These are phyloP conservation scores for Pythium graminicola DNA, from an alignment of 352 stramenopile species.

Conservation along the genomic window DNA sequence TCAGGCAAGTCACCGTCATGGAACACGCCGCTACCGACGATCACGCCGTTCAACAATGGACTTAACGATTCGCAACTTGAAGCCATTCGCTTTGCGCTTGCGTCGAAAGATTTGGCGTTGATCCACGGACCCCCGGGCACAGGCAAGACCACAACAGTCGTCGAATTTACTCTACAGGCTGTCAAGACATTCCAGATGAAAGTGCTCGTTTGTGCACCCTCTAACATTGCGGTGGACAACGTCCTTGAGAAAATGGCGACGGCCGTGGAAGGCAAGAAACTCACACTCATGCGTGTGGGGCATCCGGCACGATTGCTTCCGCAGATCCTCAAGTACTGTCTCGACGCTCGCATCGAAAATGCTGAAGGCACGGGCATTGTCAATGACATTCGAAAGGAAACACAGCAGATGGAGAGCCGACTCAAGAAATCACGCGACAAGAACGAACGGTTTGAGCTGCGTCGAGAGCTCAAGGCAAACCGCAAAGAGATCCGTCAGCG, in stretches of 20 bases:
- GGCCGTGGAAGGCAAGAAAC: slow-evolving; percentile 17
- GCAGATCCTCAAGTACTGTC: slow-evolving; percentile 87
- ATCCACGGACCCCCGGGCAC: slow-evolving; percentile 93
- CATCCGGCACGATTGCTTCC: slow-evolving; percentile 93
- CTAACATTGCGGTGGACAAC: slow-evolving; percentile 99
- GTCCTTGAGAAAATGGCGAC: slow-evolving; percentile 91
- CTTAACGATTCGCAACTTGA: slow-evolving; percentile 76
- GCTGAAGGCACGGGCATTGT: slow-evolving; percentile 96
- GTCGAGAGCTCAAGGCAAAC: slow-evolving; percentile 85
- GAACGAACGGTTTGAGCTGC: slow-evolving; percentile 35
- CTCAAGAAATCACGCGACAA: slow-evolving; percentile 56
- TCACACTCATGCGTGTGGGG: slow-evolving; percentile 77
- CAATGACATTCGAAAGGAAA: slow-evolving; percentile 91
- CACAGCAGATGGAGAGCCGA: slow-evolving; percentile 54
- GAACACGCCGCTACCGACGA: slow-evolving; percentile 41
- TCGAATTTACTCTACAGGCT: slow-evolving; percentile 94
- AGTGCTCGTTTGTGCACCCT: slow-evolving; percentile 95
- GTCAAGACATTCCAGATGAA: slow-evolving; percentile 79
- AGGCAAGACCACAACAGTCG: slow-evolving; percentile 96
- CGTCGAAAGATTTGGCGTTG: slow-evolving; percentile 81
- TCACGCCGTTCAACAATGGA: slow-evolving; percentile 40
- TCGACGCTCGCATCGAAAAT: slow-evolving; percentile 90
- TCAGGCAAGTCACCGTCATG: slow-evolving; percentile 35
- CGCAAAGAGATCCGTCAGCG: slow-evolving; percentile 92
- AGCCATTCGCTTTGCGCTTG: slow-evolving; percentile 72